These are phyloP conservation scores for Skeletonema tropicum DNA, from an alignment of 108 stramenopile genomes.

Conservation along the genomic window DNA sequence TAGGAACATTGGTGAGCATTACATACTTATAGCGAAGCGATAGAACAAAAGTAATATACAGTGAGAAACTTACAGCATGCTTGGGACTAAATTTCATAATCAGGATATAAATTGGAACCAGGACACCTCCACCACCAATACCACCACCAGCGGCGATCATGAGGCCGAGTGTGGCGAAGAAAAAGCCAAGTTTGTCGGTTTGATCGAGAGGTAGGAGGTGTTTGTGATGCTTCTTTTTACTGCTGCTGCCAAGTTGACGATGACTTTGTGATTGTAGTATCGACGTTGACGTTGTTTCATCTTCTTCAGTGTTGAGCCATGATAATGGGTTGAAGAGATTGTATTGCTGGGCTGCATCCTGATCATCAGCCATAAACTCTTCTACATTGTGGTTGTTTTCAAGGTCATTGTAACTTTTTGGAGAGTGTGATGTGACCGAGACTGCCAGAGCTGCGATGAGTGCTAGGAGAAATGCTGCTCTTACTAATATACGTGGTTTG, in stretches of 20 bases:
- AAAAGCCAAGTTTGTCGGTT: constrained; percentile 73
- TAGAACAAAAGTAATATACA: no score
- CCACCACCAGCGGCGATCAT: constrained; percentile 94
- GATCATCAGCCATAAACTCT: neutral
- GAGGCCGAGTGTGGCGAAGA: constrained; percentile 79
- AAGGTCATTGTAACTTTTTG: neutral
- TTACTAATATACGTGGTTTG: neutral
- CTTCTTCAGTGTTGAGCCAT: neutral
- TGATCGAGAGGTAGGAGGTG: constrained; percentile 52
- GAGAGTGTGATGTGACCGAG: neutral
- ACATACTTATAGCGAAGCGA: no score
- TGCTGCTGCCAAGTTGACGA: neutral
- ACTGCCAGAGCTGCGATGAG: neutral
- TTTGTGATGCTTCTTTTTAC: constrained; percentile 30
- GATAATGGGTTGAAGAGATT: neutral
- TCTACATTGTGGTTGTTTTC: neutral
- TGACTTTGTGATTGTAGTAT: neutral
- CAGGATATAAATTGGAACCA: constrained; percentile 94
- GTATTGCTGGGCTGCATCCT: neutral
- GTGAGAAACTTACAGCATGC: constrained; percentile 49
- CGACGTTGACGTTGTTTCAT: neutral
- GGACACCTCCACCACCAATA: constrained; percentile 92
- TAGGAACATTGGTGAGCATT: no score
- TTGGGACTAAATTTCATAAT: constrained; percentile 85
- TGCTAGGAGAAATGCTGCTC: neutral